A percentile compares a stretch with the other conserved stretches of the same genome.
Conservation (phyloP, 768 basidiomycete species). For the Dacryopinax spathularia region DNA sequence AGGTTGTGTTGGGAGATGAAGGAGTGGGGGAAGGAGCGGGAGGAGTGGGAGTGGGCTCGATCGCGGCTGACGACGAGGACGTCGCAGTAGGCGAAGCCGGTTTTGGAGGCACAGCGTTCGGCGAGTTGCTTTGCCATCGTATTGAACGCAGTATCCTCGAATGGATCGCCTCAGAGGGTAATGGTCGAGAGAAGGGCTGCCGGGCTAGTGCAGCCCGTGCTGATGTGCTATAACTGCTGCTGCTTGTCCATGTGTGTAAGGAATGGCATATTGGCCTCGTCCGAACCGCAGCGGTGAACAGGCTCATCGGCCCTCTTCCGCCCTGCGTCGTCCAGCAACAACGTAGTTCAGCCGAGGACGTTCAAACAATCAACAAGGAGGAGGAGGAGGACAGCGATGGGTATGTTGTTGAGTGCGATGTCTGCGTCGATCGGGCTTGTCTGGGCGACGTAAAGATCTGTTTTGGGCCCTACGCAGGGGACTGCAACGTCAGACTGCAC, state of each 20-base stretch:
- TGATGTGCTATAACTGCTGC: neutral
- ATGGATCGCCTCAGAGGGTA: neutral
- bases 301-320: neutral
- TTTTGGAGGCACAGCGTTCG: too few species aligned
- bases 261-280: neutral
- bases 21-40: neutral
- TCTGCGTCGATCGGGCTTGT: too few species aligned
- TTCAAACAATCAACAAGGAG: too few species aligned
- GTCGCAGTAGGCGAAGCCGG: too few species aligned
- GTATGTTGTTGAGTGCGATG: too few species aligned
- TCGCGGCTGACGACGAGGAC: neutral
- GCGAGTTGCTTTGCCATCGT: neutral
- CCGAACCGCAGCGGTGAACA: neutral
- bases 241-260: neutral
- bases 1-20: neutral
- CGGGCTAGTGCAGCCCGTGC: neutral
- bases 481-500: too few species aligned
- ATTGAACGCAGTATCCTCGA: neutral
- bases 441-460: too few species aligned
- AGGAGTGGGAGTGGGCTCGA: neutral
- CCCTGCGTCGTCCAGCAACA: too few species aligned
- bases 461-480: too few species aligned
- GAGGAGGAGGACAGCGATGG: too few species aligned
- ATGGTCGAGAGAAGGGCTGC: neutral
- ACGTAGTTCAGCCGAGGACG: too few species aligned